Evolutionary conservation across 208 protist species (phyloP), one percentile per base, ranked within the genome.

Genomic region (Leishmania gerbilli): DNA sequence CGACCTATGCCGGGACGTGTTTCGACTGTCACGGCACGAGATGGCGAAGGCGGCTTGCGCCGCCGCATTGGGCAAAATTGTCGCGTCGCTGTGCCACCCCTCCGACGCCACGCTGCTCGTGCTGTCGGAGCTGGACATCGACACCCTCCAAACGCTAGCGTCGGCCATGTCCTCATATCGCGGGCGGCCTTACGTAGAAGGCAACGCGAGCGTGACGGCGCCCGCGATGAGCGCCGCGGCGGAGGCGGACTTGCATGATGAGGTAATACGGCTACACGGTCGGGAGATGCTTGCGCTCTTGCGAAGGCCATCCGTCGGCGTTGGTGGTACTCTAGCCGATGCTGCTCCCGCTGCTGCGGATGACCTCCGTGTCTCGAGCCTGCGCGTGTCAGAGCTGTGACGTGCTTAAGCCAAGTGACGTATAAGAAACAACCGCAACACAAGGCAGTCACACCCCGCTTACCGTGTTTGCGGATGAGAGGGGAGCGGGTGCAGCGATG

Each of bases 21-120:
- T 97, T 86, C 86, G 91, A 0, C 88, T 91, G 34, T 89, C 92
- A 0, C 60, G 65, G 0, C 55, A 92, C 47, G 91, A 86, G 56
- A 97, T 96, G 94, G 88, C 92, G 34, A 97, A 96, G 82, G 92
- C 94, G 62, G 91, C 94, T 1, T 89, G 89, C 77, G 90, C 94
- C 1, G 79, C 94, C 0, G 90, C 95, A 82, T 77, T 97, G 24
- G 69, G 71, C 6, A 79, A 81, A 6, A 55, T 90, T 0, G 86
- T 84, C 6, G 74, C 67, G 34, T 47, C 81, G 27, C 68, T 91
- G 31, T 81, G 58, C 74, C 51, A 76, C 37, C 27, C 77, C 60
- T 71, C 76, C 37, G 79, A 76, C 3, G 76, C 81, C 21, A 81
- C 45, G 2, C 42, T 86, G 74, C 56, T 56, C 3, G 53, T 79